Base-by-base conservation (phyloP, 129 eudicot species). In the Mikania micrantha region DNA sequence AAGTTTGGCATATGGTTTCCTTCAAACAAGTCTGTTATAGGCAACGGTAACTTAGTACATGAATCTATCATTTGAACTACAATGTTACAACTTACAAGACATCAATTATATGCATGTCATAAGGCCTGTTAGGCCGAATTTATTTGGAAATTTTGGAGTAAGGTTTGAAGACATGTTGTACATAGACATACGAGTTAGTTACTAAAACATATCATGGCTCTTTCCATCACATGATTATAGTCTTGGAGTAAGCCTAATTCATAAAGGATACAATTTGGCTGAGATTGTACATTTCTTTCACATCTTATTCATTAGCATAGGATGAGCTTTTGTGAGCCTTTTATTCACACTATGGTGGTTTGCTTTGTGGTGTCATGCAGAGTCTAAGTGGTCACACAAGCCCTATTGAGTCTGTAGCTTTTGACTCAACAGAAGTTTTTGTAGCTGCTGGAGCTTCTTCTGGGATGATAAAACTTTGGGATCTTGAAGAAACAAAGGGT, bases 391-490 rank as follows among this genome's bases (percentile, higher is more conserved):
- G 96, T 57, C 98, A 93, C 65, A 81, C 98, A 13, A 92, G 95
- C 77, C 98, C 98, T n/a, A 81, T 93, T 21, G 98, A 88, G 81
- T 88, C 96, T 69, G 88, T 87, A 69, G 87, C 96, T 67, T 93
- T 93, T 74, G 95, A 88, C 76, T 74, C 94, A 2, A 67, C 87
- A 29, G 98, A 92, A 76, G 87, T 77, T 65, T 78, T 86, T 40
- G 98, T 92, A 60, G 84, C 82, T 69, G 98, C 95, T 74, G 98
- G 98, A 67, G 90, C 98, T 77, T 86, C 96, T 67, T 83, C 98
- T 24, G 96, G 98, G 39, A 76, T 79, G 56, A 74, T 93, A 68
- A 88, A 93, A 74, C 76, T 93, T 66, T 93, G 98, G 98, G 98
- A 93, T 75, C 53, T 93, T 50, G 95, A 93, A 80, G 96, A 93